These are phyloP conservation scores for Pseudomonodictys pantanalensis DNA, from an alignment of 495 filamentous ascomycete genomes.

Conservation along the genomic window DNA sequence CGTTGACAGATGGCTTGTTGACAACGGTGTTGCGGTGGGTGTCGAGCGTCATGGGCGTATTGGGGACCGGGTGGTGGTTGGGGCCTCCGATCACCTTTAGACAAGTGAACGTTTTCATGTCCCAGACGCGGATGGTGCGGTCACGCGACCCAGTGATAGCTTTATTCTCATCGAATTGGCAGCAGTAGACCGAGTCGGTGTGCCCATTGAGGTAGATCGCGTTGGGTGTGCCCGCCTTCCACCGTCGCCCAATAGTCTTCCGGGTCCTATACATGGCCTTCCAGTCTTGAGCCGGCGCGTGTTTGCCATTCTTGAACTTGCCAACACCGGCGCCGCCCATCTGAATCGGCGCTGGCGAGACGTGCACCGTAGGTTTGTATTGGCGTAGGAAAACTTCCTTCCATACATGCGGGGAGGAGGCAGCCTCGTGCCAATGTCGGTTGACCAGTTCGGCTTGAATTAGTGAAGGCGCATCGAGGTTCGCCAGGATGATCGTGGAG, in stretches of 20 bases:
- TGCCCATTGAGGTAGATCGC: constrained; percentile 90
- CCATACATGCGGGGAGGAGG: constrained; percentile 70
- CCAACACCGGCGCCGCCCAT: constrained; percentile 49
- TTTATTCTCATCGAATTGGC: constrained; percentile 96
- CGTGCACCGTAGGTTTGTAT: constrained; percentile 50
- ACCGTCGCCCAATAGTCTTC: constrained; percentile 69
- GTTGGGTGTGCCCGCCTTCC: constrained; percentile 72
- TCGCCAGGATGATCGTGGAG: constrained; percentile 65
- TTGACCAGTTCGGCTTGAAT: constrained; percentile 61
- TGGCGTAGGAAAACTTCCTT: constrained; percentile 68
- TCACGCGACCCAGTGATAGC: constrained; percentile 96
- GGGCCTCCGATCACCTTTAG: constrained; percentile 70
- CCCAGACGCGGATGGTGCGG: constrained; percentile 92
- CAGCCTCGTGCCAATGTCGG: constrained; percentile 58
- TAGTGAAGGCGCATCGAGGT: constrained; percentile 67
- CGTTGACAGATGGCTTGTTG: constrained; percentile 47
- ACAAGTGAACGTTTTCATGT: constrained; percentile 80
- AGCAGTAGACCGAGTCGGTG: constrained; percentile 91
- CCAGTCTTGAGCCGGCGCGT: constrained; percentile 61
- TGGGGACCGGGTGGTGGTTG: constrained; percentile 23
- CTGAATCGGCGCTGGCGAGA: constrained; percentile 45
- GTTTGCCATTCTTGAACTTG: constrained; percentile 44
- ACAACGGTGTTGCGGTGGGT: constrained; percentile 26
- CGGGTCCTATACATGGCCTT: constrained; percentile 78
- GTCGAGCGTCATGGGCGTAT: constrained; percentile 31